Conservation (phyloP, 305 asterid species). For the Fraxinus sp. region DNA sequence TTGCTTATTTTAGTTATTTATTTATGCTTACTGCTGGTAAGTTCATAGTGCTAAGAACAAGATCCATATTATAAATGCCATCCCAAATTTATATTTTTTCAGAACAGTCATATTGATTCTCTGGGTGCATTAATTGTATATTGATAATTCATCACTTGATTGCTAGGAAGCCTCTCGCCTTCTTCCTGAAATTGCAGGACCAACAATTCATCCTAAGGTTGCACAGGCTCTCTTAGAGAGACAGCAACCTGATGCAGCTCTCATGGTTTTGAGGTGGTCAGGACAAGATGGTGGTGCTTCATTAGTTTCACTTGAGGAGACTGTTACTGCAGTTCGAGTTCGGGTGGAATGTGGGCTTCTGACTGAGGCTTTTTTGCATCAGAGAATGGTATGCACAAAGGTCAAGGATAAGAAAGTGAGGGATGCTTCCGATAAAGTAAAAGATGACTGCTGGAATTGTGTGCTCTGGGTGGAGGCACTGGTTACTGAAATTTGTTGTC, state of each 20-base stretch:
- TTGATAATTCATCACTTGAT: conserved; percentile 33
- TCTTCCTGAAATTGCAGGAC: conserved; percentile 88
- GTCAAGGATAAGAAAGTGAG: conserved; percentile 59
- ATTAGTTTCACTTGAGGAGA: conserved; percentile 68
- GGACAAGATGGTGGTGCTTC: conserved; percentile 69
- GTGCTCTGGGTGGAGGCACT: conserved; percentile 68
- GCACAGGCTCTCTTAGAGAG: conserved; percentile 75
- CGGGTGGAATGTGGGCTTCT: conserved; percentile 89
- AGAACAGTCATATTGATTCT: conserved; percentile 24
- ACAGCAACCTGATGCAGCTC: conserved; percentile 87
- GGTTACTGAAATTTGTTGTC: conserved; percentile 82
- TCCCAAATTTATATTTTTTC: neutral
- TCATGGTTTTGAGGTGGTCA: conserved; percentile 89
- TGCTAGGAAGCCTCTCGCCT: conserved; percentile 76
- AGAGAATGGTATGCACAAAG: conserved; percentile 67
- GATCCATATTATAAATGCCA: neutral
- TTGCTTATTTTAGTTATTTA: neutral
- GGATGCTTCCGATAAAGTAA: conserved; percentile 40
- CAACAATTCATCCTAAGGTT: conserved; percentile 79
- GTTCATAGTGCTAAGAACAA: neutral
- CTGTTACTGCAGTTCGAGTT: conserved; percentile 82
- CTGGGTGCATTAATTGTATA: conserved; percentile 31
- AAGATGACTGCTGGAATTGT: conserved; percentile 51
- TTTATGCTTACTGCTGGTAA: neutral
- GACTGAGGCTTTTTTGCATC: conserved; percentile 91